Percentiles rank a stretch among this genome's conserved stretches.
phyloP scores from a whole-genome alignment of 2,329 filamentous ascomycete genomes.

The Penicillium oxalicum region DNA sequence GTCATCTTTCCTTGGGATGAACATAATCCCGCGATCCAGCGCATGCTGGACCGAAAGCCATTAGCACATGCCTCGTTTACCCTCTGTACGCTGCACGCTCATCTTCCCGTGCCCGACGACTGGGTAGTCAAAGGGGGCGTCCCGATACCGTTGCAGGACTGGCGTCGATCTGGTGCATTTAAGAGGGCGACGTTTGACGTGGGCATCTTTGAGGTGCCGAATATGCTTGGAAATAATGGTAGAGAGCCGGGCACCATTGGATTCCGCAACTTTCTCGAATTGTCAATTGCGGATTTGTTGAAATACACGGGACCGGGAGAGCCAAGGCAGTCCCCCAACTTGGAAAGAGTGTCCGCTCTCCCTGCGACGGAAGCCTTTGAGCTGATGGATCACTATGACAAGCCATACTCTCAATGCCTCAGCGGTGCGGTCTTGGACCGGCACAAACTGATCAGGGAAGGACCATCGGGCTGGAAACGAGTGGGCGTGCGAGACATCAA shows the following conservation, averaged over 20 bases:
- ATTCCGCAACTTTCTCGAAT: constrained; percentile 44
- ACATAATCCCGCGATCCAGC: constrained; percentile 34
- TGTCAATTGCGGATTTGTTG: constrained; percentile 37
- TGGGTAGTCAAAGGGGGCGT: constrained; percentile 26
- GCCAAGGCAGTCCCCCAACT: constrained; percentile 14
- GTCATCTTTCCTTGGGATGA: constrained; percentile 42
- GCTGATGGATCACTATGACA: constrained; percentile 29
- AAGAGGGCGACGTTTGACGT: constrained; percentile 40
- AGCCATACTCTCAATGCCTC: constrained; percentile 33
- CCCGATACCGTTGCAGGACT: constrained; percentile 20
- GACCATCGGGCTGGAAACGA: constrained; percentile 36
- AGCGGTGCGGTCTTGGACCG: constrained; percentile 34
- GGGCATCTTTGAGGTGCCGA: constrained; percentile 44
- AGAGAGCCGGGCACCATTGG: constrained; percentile 44
- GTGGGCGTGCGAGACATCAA: constrained; percentile 38
- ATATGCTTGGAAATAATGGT: constrained; percentile 44
- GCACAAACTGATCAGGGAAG: constrained; percentile 32
- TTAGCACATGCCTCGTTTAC: constrained; percentile 39
- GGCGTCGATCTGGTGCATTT: constrained; percentile 20
- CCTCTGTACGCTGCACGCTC: constrained; percentile 40
- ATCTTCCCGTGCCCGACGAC: constrained; percentile 38
- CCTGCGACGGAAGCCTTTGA: constrained; percentile 30
- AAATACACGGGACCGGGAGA: constrained; percentile 20
- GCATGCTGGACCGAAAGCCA: constrained; percentile 37
- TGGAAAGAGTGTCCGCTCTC: constrained; percentile 21